Percentiles rank a stretch among this genome's conserved stretches.
These are phyloP conservation scores for Suillus spraguei DNA, from an alignment of 768 basidiomycete species.

Conservation along the genomic window DNA sequence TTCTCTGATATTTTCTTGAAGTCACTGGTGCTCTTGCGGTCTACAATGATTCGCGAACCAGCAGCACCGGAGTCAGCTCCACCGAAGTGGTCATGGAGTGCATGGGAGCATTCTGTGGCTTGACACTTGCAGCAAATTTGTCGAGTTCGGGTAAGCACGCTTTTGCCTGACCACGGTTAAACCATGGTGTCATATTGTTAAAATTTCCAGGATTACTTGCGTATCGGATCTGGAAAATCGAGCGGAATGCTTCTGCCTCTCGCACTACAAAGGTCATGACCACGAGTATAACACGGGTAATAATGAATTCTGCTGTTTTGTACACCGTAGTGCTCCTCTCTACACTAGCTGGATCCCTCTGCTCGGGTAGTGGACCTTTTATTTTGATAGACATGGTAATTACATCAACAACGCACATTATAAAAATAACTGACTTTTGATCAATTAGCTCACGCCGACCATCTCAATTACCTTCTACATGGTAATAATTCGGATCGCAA, in stretches of 20 bases:
- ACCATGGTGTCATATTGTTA: conserved; percentile 3
- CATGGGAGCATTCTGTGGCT: background rate
- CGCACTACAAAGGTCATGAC: background rate
- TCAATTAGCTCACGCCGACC: background rate
- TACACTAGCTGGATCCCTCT: conserved; percentile 32
- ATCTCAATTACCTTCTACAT: background rate
- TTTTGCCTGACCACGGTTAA: background rate
- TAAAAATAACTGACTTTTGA: background rate
- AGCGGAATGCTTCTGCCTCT: background rate
- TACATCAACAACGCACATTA: background rate
- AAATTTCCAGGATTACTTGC: background rate
- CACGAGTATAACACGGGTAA: conserved; percentile 27
- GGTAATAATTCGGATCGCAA: background rate
- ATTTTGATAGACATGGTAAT: conserved; percentile 15
- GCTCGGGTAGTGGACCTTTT: conserved; percentile 33
- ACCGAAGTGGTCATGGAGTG: background rate
- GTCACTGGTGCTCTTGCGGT: conserved; percentile 7
- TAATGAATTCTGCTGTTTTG: conserved; percentile 15
- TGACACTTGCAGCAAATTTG: conserved; percentile 9
- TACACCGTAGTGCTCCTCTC: conserved; percentile 38
- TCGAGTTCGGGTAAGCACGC: background rate
- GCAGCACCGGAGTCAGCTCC: background rate
- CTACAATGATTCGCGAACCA: conserved; percentile 10
- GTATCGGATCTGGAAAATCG: conserved; percentile 1
- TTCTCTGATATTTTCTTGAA: background rate